Percentiles rank a stretch among this genome's conserved stretches.
These are phyloP conservation scores for Camelina neglecta DNA, from an alignment of 345 rosid genomes.

Conservation along the genomic window DNA sequence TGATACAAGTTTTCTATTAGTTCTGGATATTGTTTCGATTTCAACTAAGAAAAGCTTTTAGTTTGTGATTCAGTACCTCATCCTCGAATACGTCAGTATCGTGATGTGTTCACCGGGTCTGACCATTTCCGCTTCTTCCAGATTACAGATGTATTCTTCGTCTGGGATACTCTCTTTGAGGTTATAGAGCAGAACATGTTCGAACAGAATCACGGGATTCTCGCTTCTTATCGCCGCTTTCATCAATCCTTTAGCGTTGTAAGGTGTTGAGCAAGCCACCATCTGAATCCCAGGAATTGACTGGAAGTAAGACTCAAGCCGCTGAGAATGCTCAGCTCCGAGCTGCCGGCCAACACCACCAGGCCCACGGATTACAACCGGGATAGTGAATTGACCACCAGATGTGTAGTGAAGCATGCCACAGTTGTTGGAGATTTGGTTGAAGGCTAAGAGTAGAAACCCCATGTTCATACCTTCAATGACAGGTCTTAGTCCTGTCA, in stretches of 20 bases:
- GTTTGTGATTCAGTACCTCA: conserved; percentile 61
- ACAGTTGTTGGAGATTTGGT: conserved; percentile 94
- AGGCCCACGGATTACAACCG: conserved; percentile 84
- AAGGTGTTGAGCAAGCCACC: conserved; percentile 96
- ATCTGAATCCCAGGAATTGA: conserved; percentile 93
- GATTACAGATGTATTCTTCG: conserved; percentile 79
- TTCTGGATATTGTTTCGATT: neutral
- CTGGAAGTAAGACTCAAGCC: conserved; percentile 91
- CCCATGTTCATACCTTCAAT: conserved; percentile 97
- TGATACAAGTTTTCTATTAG: conserved; percentile 27
- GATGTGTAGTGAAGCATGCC: conserved; percentile 98
- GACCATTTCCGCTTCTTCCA: conserved; percentile 95
- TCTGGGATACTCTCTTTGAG: conserved; percentile 89
- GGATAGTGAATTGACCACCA: conserved; percentile 90
- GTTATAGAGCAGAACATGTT: conserved; percentile 90
- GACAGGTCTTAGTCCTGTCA: conserved; percentile 85
- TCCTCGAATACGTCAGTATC: conserved; percentile 80
- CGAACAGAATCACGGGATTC: conserved; percentile 91
- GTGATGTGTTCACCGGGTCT: conserved; percentile 91
- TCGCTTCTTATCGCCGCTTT: conserved; percentile 92
- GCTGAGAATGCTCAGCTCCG: conserved; percentile 92
- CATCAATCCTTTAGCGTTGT: conserved; percentile 93
- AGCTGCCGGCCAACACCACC: conserved; percentile 97
- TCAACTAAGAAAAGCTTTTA: neutral
- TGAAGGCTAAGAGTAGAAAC: conserved; percentile 89